Base-by-base conservation (phyloP, 2,329 filamentous ascomycete species). In the Colletotrichum godetiae region DNA sequence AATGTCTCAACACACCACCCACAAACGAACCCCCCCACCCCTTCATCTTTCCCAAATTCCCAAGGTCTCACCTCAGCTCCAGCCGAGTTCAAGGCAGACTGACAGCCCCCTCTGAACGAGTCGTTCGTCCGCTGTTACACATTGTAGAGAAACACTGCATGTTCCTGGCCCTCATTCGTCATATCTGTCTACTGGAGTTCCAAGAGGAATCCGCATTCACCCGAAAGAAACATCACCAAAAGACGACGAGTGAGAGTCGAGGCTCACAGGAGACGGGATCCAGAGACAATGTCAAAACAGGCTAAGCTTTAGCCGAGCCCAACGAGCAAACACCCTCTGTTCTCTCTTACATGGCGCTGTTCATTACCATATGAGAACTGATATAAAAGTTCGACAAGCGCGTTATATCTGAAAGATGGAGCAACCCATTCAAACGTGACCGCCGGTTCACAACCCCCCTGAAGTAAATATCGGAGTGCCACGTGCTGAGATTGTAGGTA, bases 281-380 rank as follows among this genome's bases (percentile, higher is more conserved):
- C 4, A 1, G 15, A 49, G 42, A 55, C 52, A 22, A 31, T n/a
- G n/a, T 56, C 24, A 46, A 15, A 31, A 55, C 37, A 42, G 37
- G 52, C 33, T 65, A 65, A 57, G 33, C 62, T 57, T 65, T 46
- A 46, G 62, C 62, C 52, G 52, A 56, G 33, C 52, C 52, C 19
- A 49, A 49, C 19, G 15, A 49, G 15, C 42, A n/a, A 8, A 3
- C 15, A n/a, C 19, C 10, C 19, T 49, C 42, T 49, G 15, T n/a
- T 49, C 19, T 49, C 42, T 6, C 42, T 3, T 49, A 19, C 42
- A n/a, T 49, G 8, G 8, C 8, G 19, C 19, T 7, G 6, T 35
- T 35, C 33, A 49, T 49, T 1, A 19, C 42, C 10, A 19, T 4
- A 49, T 49, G 42, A 49, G 42, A 49, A 49, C 8, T 49, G 42